phyloP scores from a whole-genome alignment of 257 asterid genomes.

The Rubia yunnanensis region DNA sequence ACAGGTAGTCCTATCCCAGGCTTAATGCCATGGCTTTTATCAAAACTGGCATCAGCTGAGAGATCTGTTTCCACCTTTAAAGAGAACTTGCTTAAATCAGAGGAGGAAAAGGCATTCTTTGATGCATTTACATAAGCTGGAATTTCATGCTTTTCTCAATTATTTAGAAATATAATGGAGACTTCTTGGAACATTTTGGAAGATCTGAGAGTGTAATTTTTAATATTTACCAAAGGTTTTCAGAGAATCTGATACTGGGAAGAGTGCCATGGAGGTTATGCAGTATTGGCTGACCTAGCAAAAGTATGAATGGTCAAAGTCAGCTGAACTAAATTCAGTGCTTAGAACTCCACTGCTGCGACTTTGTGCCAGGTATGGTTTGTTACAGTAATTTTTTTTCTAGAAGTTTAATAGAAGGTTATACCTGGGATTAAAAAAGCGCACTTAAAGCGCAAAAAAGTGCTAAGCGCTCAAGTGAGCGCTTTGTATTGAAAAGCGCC shows the following conservation, averaged over 20 bases:
- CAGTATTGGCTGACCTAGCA: conserved; percentile 41
- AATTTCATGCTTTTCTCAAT: not conserved
- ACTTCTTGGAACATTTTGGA: not conserved
- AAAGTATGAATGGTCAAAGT: conserved; percentile 55
- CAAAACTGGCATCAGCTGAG: conserved; percentile 70
- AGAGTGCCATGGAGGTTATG: conserved; percentile 62
- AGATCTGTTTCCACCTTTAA: conserved; percentile 55
- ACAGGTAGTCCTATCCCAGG: conserved; percentile 98
- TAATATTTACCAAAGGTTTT: conserved; percentile 8
- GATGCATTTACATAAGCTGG: conserved; percentile 45
- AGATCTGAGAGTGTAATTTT: not conserved
- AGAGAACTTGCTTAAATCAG: conserved; percentile 67
- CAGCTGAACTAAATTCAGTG: conserved; percentile 35
- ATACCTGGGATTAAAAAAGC: too few species aligned
- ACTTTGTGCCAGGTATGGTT: conserved; percentile 71
- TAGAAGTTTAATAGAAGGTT: too few species aligned
- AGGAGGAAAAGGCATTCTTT: conserved; percentile 62
- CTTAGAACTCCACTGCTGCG: conserved; percentile 63
- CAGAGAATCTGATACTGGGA: conserved; percentile 50
- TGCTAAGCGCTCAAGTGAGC: too few species aligned
- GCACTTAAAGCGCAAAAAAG: too few species aligned
- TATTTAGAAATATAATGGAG: not conserved
- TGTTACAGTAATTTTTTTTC: not conserved
- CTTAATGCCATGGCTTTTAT: conserved; percentile 75
- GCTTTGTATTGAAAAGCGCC: too few species aligned